A percentile compares a stretch with the other conserved stretches of the same genome.
phyloP scores from a whole-genome alignment of 352 stramenopile genomes.

The Globisporangium rhizosaccharum region DNA sequence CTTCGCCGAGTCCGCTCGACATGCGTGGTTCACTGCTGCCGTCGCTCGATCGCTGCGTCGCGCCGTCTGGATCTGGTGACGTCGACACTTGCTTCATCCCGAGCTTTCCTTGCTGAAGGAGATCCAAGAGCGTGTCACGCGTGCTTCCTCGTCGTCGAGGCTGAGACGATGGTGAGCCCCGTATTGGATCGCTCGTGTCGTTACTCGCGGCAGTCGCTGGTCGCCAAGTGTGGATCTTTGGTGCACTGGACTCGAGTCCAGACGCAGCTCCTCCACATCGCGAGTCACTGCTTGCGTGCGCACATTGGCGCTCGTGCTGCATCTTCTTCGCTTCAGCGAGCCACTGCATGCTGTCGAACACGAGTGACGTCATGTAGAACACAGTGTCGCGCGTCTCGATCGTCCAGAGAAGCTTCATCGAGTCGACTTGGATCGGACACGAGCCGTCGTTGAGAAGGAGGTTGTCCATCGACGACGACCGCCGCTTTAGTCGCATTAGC shows the following conservation, averaged over 20 bases:
- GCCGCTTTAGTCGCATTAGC: conserved; percentile 45
- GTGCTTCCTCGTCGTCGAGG: conserved; percentile 31
- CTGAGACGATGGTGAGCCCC: neutral
- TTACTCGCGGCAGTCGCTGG: neutral
- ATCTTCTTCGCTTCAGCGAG: conserved; percentile 32
- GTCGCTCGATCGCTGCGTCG: neutral
- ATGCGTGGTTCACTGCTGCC: conserved; percentile 12
- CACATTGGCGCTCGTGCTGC: conserved; percentile 6
- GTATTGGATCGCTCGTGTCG: neutral
- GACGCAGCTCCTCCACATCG: neutral
- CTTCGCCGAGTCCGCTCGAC: conserved; percentile 4
- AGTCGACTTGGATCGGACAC: conserved; percentile 74
- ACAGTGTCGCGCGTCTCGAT: conserved; percentile 65
- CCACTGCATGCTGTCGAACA: conserved; percentile 39
- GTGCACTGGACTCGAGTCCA: neutral
- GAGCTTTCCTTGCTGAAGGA: conserved; percentile 73
- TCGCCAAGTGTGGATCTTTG: conserved; percentile 1
- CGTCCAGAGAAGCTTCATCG: conserved; percentile 79
- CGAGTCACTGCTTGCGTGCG: neutral
- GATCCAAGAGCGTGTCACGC: conserved; percentile 58
- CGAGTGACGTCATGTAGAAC: conserved; percentile 65
- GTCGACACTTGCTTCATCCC: conserved; percentile 24
- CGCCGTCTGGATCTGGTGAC: conserved; percentile 13
- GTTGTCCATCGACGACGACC: conserved; percentile 71
- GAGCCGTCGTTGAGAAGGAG: conserved; percentile 64